Conservation (phyloP, 345 rosid species). For the Euphorbia pulcherrima region DNA sequence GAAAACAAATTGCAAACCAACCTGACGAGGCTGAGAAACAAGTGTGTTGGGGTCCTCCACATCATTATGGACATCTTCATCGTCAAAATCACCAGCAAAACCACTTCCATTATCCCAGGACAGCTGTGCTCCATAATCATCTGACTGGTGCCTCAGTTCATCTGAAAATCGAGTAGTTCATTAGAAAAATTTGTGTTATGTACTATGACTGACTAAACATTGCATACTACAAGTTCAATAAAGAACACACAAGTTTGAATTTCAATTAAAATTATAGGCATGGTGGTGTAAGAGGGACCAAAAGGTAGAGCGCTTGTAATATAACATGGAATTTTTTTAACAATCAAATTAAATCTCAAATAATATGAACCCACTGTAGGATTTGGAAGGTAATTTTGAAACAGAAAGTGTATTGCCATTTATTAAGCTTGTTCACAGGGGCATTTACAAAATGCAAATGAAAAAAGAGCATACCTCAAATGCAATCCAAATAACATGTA, state of each 20-base stretch:
- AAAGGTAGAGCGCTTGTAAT: neutral
- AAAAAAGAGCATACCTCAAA: neutral
- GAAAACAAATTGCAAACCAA: slow-evolving; percentile 23
- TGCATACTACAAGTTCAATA: neutral
- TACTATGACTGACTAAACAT: neutral
- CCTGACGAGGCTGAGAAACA: slow-evolving; percentile 96
- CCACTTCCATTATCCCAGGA: slow-evolving; percentile 59
- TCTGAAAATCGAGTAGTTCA: slow-evolving; percentile 33
- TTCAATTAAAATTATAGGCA: neutral
- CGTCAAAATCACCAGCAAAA: slow-evolving; percentile 52
- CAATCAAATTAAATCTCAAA: neutral
- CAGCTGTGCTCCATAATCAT: slow-evolving; percentile 46
- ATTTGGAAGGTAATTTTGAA: neutral
- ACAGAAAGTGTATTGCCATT: neutral
- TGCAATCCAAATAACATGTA: neutral
- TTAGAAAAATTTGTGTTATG: neutral
- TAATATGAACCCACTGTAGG: neutral
- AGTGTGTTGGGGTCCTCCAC: slow-evolving; percentile 49
- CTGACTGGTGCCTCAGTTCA: slow-evolving; percentile 41
- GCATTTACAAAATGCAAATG: neutral
- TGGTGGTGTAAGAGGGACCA: neutral
- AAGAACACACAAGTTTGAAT: neutral
- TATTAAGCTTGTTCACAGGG: neutral
- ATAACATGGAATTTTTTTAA: neutral
- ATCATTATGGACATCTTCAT: slow-evolving; percentile 57